Base-by-base conservation (phyloP, 306 rosid genomes). In the Coriaria nepalensis region DNA sequence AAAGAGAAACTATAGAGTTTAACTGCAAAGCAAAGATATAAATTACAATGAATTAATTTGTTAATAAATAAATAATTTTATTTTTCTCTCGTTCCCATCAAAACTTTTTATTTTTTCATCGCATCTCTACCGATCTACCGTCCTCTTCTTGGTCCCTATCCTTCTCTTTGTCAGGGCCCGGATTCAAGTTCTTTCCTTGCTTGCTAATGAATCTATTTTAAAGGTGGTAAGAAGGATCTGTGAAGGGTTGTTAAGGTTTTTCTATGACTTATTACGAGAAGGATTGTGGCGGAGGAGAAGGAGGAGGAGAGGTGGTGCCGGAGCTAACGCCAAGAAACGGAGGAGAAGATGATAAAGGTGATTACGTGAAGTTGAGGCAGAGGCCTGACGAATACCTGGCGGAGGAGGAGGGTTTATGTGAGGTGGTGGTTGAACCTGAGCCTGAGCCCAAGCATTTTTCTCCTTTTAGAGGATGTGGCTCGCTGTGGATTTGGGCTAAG, bases 211-310 rank as follows among this genome's bases (percentile, higher is more conserved):
- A 20, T 20, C 1, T 1, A 20, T 20, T 20, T 20, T 20, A 20
- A 20, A 20, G 29, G 29, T 20, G 29, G 29, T 1, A 20, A 20
- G 29, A 20, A 20, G 29, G 3, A 20, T 20, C 29, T 20, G 29
- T 20, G 29, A 20, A 50, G 40, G 52, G 42, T 58, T 73, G 40
- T 37, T 29, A 12, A 71, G 73, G 70, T 14, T 37, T 53, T 47
- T 55, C 69, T 62, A 92, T 86, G 98, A 79, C 76, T 47, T 65
- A 67, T 72, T 40, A 8, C 53, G 75, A 64, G n/a, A 62, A 67
- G 55, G 82, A 67, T 6, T 71, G 59, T 53, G 67, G 50, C 37
- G 48, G 54, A 59, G 29, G 29, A 20, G 29, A 20, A 20, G 29
- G 29, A 20, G 57, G 64, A 57, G 72, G 40, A 13, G 79, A 67